Conservation (phyloP, 2,329 filamentous ascomycete genomes). For the Trichoderma atroviride region DNA sequence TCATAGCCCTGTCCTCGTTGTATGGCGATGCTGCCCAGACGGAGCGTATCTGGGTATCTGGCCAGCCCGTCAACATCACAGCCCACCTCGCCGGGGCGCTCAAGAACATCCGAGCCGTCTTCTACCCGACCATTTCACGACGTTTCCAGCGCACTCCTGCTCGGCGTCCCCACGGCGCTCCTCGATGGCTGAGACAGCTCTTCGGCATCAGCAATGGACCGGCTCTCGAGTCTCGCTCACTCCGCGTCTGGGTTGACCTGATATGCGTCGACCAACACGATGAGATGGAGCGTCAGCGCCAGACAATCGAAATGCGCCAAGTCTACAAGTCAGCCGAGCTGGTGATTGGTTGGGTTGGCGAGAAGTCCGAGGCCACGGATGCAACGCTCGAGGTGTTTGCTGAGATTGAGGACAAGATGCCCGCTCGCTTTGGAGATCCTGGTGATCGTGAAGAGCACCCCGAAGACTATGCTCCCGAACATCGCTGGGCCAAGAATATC, state of each 20-base stretch:
- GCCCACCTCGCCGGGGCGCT: constrained; percentile 6
- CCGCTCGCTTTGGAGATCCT: constrained; percentile 13
- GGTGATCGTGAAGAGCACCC: constrained; percentile 18
- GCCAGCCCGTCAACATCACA: constrained; percentile 14
- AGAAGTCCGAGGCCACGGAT: constrained; percentile 13
- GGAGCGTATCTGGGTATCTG: constrained; percentile 20
- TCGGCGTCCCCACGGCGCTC: constrained; percentile 13
- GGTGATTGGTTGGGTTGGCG: constrained; percentile 29
- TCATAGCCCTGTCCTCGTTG: constrained; percentile 21
- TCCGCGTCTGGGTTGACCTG: constrained; percentile 29
- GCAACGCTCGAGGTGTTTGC: background rate
- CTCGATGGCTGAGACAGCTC: constrained; percentile 19
- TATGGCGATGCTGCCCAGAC: constrained; percentile 9
- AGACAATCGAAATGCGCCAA: constrained; percentile 29
- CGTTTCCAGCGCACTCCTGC: constrained; percentile 20
- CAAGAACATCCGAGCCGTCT: constrained; percentile 23
- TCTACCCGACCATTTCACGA: constrained; percentile 21
- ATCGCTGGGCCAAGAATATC: constrained; percentile 13
- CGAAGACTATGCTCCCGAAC: constrained; percentile 7
- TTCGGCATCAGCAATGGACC: constrained; percentile 1
- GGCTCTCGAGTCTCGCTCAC: constrained; percentile 16
- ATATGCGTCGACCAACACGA: constrained; percentile 31
- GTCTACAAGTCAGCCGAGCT: constrained; percentile 28
- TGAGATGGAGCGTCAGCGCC: constrained; percentile 21
- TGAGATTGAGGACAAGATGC: constrained; percentile 21